These are phyloP conservation scores for Ceratocystis eucalypticola DNA, from an alignment of 2,329 filamentous ascomycete species.

Conservation along the genomic window DNA sequence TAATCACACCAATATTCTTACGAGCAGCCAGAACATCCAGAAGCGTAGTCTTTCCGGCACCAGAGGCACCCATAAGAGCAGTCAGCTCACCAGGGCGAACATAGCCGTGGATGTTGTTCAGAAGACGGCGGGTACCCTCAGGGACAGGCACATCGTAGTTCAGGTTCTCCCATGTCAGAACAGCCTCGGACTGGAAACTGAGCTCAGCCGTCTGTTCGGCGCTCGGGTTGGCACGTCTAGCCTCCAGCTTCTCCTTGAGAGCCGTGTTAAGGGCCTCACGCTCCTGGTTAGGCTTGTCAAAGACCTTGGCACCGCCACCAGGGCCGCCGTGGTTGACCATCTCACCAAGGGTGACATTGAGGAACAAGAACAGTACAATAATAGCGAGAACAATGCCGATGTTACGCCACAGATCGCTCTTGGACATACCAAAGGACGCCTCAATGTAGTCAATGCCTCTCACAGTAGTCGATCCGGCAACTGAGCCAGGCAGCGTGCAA, in stretches of 20 bases:
- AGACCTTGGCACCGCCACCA: slow-evolving; percentile 66
- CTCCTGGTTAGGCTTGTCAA: slow-evolving; percentile 61
- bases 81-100: slow-evolving; percentile 66
- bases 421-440: slow-evolving; percentile 52
- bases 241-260: slow-evolving; percentile 45
- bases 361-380: slow-evolving; percentile 58
- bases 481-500: slow-evolving; percentile 64
- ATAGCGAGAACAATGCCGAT: slow-evolving; percentile 68
- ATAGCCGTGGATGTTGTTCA: slow-evolving; percentile 49
- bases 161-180: slow-evolving; percentile 79
- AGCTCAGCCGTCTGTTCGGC: slow-evolving; percentile 36
- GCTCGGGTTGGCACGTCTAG: slow-evolving; percentile 33
- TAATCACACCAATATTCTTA: slow-evolving; percentile 48
- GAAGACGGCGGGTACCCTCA: slow-evolving; percentile 41
- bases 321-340: slow-evolving; percentile 57
- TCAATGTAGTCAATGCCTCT: slow-evolving; percentile 56
- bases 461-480: slow-evolving; percentile 48
- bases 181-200: slow-evolving; percentile 44
- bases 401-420: slow-evolving; percentile 63
- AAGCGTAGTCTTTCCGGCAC: slow-evolving; percentile 78
- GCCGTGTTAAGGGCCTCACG: slow-evolving; percentile 51
- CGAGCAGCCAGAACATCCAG: slow-evolving; percentile 57
- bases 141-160: slow-evolving; percentile 59
- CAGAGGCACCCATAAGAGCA: slow-evolving; percentile 68
- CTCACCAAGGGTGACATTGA: slow-evolving; percentile 70